Percentiles rank a stretch among this genome's conserved stretches.
Conservation (phyloP, 371 early-diverging fungal genomes). For the Blakeslea trispora region DNA sequence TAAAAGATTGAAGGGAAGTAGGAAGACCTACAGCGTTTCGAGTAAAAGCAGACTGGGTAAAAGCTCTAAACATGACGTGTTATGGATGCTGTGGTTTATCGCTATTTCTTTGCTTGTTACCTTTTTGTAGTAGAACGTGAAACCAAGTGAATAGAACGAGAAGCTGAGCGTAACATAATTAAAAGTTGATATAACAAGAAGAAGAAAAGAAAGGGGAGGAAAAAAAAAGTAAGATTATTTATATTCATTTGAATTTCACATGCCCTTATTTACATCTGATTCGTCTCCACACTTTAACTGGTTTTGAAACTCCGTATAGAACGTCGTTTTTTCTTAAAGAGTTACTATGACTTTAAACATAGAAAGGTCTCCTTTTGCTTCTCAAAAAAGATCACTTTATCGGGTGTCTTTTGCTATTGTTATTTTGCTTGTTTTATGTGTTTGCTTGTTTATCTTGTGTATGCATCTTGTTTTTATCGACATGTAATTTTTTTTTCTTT, state of each 20-base stretch:
- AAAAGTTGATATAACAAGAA: no score
- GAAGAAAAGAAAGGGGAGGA: conserved; percentile 31
- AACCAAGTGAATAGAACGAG: conserved; percentile 20
- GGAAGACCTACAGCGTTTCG: conserved; percentile 36
- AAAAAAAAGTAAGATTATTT: conserved; percentile 56
- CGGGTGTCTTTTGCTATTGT: no score
- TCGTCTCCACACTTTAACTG: conserved; percentile 47
- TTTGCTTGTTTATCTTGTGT: no score
- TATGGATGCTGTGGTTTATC: no score
- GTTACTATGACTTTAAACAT: no score
- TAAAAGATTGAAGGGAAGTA: conserved; percentile 72
- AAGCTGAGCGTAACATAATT: conserved; percentile 24
- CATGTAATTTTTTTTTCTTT: no score
- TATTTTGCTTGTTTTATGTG: no score
- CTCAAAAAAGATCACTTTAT: no score
- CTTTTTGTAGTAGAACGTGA: conserved; percentile 28
- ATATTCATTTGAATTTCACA: conserved; percentile 35
- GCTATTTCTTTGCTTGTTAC: conserved; percentile 7
- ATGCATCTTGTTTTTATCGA: no score
- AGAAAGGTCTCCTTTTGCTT: no score
- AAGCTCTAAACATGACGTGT: conserved; percentile 32
- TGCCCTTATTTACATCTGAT: conserved; percentile 65
- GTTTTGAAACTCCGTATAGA: conserved; percentile 36
- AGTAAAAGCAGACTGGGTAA: conserved; percentile 49
- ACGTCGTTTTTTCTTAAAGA: no score